Evolutionary conservation across 1,139 yeast genomes (phyloP).

Genomic region (Candida dubliniensis): DNA sequence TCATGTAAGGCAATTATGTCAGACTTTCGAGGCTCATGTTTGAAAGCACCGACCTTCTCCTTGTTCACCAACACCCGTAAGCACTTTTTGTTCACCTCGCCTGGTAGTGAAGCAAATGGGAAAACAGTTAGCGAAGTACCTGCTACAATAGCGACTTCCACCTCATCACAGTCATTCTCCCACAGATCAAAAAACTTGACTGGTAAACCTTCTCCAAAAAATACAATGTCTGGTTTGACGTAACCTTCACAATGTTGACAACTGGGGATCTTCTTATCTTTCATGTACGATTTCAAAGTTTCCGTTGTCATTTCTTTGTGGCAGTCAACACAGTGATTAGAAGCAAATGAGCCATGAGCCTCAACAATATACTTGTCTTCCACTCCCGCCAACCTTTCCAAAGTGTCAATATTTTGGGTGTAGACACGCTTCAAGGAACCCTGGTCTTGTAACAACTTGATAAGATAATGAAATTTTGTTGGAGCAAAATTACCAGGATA

Average conservation of each 20-base stretch:
- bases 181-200: constrained; percentile 61
- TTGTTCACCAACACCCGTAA: constrained; percentile 68
- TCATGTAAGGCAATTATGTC: constrained; percentile 63
- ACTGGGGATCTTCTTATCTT: constrained; percentile 40
- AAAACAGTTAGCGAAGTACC: constrained; percentile 89
- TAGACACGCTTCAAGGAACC: constrained; percentile 65
- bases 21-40: constrained; percentile 42
- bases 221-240: constrained; percentile 90
- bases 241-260: constrained; percentile 63
- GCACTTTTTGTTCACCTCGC: constrained; percentile 52
- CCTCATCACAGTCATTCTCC: constrained; percentile 59
- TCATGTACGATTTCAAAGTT: constrained; percentile 47
- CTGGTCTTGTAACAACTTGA: constrained; percentile 65
- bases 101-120: constrained; percentile 85
- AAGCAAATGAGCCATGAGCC: constrained; percentile 94
- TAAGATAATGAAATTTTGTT: constrained; percentile 73
- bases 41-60: constrained; percentile 76
- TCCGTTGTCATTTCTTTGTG: constrained; percentile 51
- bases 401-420: constrained; percentile 90
- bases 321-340: constrained; percentile 81
- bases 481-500: constrained; percentile 88
- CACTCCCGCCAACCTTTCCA: constrained; percentile 84
- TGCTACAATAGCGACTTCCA: constrained; percentile 83
- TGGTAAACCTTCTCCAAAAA: constrained; percentile 89
- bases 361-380: constrained; percentile 65